phyloP scores from a whole-genome alignment of 306 rosid species.

The Vigna angularis region DNA sequence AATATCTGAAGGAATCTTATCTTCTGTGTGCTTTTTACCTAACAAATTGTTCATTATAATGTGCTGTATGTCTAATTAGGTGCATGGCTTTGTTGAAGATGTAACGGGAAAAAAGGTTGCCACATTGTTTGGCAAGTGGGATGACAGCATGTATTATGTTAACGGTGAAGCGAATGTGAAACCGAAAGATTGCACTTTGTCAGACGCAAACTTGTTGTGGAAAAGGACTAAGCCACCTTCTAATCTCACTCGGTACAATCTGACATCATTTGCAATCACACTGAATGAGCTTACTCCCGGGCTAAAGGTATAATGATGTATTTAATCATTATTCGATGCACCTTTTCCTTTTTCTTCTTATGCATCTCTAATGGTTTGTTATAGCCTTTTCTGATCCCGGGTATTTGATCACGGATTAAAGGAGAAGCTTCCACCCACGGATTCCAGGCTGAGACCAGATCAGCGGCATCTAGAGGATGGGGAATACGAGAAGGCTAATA shows the following conservation, averaged over 20 bases:
- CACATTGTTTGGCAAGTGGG: conserved; percentile 93
- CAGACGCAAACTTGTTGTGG: conserved; percentile 73
- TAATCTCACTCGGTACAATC: conserved; percentile 89
- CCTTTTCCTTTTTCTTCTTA: conserved; percentile 51
- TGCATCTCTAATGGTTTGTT: conserved; percentile 63
- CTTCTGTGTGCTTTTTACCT: conserved; percentile 14
- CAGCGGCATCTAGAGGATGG: conserved; percentile 98
- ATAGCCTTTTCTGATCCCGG: conserved; percentile 84
- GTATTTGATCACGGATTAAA: conserved; percentile 94
- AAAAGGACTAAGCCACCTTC: conserved; percentile 72
- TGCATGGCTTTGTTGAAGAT: conserved; percentile 89
- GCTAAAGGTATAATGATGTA: conserved; percentile 79
- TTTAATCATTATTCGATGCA: conserved; percentile 45
- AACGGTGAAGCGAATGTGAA: conserved; percentile 65
- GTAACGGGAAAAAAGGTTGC: conserved; percentile 67
- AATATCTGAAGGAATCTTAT: conserved; percentile 23
- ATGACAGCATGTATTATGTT: conserved; percentile 75
- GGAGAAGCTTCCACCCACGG: conserved; percentile 99
- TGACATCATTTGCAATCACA: conserved; percentile 92
- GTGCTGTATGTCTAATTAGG: conserved; percentile 53
- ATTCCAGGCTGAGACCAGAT: conserved; percentile 97
- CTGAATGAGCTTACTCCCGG: conserved; percentile 83
- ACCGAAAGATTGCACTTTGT: conserved; percentile 59
- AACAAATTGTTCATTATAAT: conserved; percentile 24
- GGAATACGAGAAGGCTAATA: conserved; percentile 92